These are phyloP conservation scores for Exophiala dermatitidis DNA, from an alignment of 2,329 filamentous ascomycete species.

Conservation along the genomic window DNA sequence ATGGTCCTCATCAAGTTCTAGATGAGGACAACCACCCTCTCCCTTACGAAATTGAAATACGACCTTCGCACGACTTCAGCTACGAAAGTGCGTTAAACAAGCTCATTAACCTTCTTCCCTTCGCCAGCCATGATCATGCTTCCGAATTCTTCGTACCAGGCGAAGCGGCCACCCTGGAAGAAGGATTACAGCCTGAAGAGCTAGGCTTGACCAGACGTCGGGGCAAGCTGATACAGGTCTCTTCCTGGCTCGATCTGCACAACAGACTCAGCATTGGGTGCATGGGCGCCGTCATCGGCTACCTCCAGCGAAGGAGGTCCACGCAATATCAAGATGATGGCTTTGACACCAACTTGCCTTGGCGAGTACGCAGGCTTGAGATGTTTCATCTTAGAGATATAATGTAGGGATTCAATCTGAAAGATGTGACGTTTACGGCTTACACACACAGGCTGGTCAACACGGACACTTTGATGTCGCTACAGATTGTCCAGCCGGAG, in stretches of 20 bases:
- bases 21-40: slow-evolving; percentile 33
- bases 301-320: slow-evolving; percentile 63
- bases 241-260: slow-evolving; percentile 65
- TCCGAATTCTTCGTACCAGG: slow-evolving; percentile 57
- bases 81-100: slow-evolving; percentile 60
- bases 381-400: slow-evolving; percentile 64
- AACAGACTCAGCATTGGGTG: slow-evolving; percentile 72
- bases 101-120: slow-evolving; percentile 52
- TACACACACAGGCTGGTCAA: slow-evolving; percentile 66
- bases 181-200: slow-evolving; percentile 34
- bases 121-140: slow-evolving; percentile 34
- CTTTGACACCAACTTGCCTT: slow-evolving; percentile 46
- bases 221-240: slow-evolving; percentile 60
- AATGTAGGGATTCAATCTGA: slow-evolving; percentile 43
- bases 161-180: slow-evolving; percentile 43
- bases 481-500: slow-evolving; percentile 80
- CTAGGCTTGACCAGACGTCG: slow-evolving; percentile 49
- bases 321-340: slow-evolving; percentile 58
- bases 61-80: slow-evolving; percentile 66
- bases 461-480: slow-evolving; percentile 66
- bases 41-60: slow-evolving; percentile 57
- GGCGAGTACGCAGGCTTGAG: slow-evolving; percentile 57
- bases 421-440: slow-evolving; percentile 23
- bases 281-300: slow-evolving; percentile 75
- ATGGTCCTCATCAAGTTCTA: background rate